These are phyloP conservation scores for Neoconidiobolus thromboides DNA, from an alignment of 371 early-diverging fungal species.

Conservation along the genomic window DNA sequence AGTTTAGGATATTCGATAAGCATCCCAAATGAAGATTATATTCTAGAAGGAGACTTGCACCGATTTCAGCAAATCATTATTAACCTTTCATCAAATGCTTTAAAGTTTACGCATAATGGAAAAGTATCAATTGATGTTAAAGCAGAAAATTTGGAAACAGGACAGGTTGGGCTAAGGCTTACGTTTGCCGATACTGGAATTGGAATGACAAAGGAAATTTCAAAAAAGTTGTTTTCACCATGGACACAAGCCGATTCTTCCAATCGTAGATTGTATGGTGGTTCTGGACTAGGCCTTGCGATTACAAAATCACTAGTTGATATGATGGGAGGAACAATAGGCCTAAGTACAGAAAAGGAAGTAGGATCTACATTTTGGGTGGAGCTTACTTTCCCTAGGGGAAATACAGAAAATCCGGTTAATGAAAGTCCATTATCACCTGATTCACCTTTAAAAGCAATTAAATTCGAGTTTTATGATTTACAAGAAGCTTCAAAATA, in stretches of 20 bases:
- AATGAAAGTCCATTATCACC: background rate
- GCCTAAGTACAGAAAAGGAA: slow-evolving; percentile 10
- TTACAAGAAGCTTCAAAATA: too few species aligned
- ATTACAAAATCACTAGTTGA: slow-evolving; percentile 27
- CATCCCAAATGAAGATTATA: slow-evolving; percentile 11
- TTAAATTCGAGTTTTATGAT: slow-evolving; percentile 5
- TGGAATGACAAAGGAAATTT: slow-evolving; percentile 31
- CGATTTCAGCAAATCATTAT: slow-evolving; percentile 26
- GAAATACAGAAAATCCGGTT: background rate
- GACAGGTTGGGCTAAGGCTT: background rate
- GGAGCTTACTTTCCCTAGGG: slow-evolving; percentile 8
- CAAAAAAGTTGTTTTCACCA: slow-evolving; percentile 27
- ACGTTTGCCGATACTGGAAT: slow-evolving; percentile 35
- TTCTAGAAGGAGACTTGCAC: slow-evolving; percentile 23
- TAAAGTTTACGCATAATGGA: slow-evolving; percentile 42
- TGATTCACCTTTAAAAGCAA: background rate
- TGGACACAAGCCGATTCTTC: slow-evolving; percentile 43
- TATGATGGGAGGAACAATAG: slow-evolving; percentile 30
- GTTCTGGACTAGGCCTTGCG: slow-evolving; percentile 28
- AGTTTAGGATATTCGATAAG: slow-evolving; percentile 11
- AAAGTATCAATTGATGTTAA: background rate
- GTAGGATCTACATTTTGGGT: slow-evolving; percentile 19
- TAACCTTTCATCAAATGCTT: slow-evolving; percentile 36
- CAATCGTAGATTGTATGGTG: slow-evolving; percentile 25
- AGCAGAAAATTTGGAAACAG: background rate